These are phyloP conservation scores for Rhododendron williamsianum DNA, from an alignment of 148 eudicot species.

Conservation along the genomic window DNA sequence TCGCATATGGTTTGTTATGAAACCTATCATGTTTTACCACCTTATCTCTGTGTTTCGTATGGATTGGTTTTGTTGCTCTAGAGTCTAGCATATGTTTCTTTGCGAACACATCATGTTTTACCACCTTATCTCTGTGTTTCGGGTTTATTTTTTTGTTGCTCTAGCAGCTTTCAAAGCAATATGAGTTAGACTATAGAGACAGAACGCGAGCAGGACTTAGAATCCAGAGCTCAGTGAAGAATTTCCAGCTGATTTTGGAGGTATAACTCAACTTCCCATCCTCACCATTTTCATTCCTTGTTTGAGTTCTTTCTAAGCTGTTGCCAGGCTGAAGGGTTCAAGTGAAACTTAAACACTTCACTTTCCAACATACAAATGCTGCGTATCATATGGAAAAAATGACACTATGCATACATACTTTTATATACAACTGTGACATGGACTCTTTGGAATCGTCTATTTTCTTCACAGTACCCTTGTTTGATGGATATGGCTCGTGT, in stretches of 20 bases:
- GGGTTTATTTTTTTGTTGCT: not conserved
- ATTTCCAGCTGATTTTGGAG: constrained; percentile 80
- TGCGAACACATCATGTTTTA: not conserved
- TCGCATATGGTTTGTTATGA: not conserved
- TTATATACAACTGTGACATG: not conserved
- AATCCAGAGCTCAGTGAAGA: constrained; percentile 84
- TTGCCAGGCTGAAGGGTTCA: not conserved
- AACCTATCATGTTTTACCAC: not conserved
- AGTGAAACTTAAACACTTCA: not conserved
- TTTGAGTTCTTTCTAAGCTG: not conserved
- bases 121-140: not conserved
- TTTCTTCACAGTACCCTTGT: not conserved
- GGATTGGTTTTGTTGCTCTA: not conserved
- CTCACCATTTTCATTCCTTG: not conserved
- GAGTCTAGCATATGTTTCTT: constrained; percentile 11
- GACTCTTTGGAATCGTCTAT: not conserved
- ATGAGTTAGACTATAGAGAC: constrained; percentile 89
- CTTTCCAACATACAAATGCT: not conserved
- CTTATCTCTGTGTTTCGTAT: no score
- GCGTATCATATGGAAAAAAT: not conserved
- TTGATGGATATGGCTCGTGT: not conserved
- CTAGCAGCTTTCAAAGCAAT: constrained; percentile 59
- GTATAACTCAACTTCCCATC: constrained; percentile 24
- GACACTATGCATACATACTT: not conserved
- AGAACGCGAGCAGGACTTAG: constrained; percentile 58